Conservation (phyloP, 169 alveolate genomes). For the Plasmodium vivax region DNA sequence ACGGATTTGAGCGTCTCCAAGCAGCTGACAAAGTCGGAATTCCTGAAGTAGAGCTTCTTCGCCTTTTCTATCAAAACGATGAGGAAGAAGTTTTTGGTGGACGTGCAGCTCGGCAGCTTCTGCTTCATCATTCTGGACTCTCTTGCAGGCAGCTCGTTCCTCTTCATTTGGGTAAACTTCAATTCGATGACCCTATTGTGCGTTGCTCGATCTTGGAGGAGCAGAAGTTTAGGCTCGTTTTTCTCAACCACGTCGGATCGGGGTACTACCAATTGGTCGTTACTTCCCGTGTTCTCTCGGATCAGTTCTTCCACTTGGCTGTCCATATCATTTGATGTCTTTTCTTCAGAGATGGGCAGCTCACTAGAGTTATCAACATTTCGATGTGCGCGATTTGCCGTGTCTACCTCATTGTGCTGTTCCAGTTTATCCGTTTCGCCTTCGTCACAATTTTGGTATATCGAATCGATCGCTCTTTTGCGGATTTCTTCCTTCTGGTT, state of each 20-base stretch:
- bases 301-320: background rate
- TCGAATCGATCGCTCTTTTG: slow-evolving; percentile 29
- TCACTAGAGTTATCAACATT: background rate
- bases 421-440: background rate
- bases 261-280: background rate
- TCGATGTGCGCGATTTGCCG: background rate
- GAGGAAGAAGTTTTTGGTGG: slow-evolving; percentile 63
- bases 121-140: slow-evolving; percentile 56
- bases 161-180: slow-evolving; percentile 59
- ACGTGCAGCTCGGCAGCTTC: slow-evolving; percentile 18
- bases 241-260: background rate
- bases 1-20: slow-evolving; percentile 48
- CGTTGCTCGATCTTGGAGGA: background rate
- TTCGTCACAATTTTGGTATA: slow-evolving; percentile 1
- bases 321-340: background rate
- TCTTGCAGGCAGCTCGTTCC: slow-evolving; percentile 61
- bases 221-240: background rate
- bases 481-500: slow-evolving; percentile 22
- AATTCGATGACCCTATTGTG: slow-evolving; percentile 47
- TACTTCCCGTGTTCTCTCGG: background rate
- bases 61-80: slow-evolving; percentile 66
- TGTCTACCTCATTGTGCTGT: background rate
- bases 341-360: background rate
- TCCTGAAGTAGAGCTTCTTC: slow-evolving; percentile 46
- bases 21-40: slow-evolving; percentile 41